phyloP scores from a whole-genome alignment of 352 stramenopile genomes.

The Phytophthora multivora region DNA sequence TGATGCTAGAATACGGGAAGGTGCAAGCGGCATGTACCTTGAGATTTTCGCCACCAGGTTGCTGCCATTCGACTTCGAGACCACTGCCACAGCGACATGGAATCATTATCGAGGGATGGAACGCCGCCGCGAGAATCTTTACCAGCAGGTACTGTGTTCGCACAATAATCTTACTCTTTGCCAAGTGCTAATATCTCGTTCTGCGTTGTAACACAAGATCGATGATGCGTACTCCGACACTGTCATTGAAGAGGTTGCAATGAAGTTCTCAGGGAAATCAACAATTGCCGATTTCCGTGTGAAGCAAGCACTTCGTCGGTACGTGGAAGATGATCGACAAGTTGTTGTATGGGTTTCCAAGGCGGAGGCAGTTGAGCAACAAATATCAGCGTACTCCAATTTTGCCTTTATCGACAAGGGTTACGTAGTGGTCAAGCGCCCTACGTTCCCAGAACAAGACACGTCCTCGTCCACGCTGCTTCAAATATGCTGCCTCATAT shows the following conservation, averaged over 20 bases:
- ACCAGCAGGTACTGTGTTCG: conserved; percentile 9
- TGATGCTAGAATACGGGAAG: conserved; percentile 35
- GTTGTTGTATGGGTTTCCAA: conserved; percentile 67
- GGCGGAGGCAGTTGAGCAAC: conserved; percentile 46
- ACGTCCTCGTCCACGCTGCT: conserved; percentile 38
- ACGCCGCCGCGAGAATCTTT: conserved; percentile 18
- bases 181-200: no score
- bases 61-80: conserved; percentile 44
- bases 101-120: conserved; percentile 45
- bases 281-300: conserved; percentile 55
- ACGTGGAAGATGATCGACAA: conserved; percentile 53
- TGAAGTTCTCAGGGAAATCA: conserved; percentile 59
- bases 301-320: conserved; percentile 62
- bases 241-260: conserved; percentile 55
- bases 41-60: conserved; percentile 47
- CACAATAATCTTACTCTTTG: no score
- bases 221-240: conserved; percentile 44
- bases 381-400: conserved; percentile 39
- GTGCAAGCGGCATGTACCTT: conserved; percentile 36
- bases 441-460: conserved; percentile 26
- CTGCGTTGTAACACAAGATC: conserved; percentile 19
- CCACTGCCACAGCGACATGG: conserved; percentile 39
- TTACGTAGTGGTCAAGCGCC: conserved; percentile 60
- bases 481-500: conserved; percentile 61
- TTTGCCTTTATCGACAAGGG: conserved; percentile 62